Percentiles rank a stretch among this genome's conserved stretches.
phyloP scores from a whole-genome alignment of 495 filamentous ascomycete species.

The Penicillium goetzii region DNA sequence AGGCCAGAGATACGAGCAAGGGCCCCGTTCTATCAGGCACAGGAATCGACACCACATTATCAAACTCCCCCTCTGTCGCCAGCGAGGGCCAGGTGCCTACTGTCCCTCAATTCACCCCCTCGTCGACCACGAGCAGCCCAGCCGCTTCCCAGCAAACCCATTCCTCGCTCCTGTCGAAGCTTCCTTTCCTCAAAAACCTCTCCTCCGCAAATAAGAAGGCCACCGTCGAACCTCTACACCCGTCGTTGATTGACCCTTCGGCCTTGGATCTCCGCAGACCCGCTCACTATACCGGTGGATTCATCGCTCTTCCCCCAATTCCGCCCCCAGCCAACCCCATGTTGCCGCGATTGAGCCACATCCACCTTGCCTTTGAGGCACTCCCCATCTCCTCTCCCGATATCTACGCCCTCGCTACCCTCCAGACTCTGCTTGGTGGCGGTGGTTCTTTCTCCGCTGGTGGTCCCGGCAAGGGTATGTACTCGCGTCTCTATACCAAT shows the following conservation, averaged over 20 bases:
- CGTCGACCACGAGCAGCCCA: constrained; percentile 42
- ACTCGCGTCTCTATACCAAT: constrained; percentile 94
- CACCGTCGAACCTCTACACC: constrained; percentile 54
- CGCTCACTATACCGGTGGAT: constrained; percentile 92
- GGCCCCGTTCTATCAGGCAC: constrained; percentile 59
- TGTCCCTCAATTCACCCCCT: constrained; percentile 47
- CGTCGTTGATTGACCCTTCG: constrained; percentile 47
- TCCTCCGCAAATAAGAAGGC: constrained; percentile 68
- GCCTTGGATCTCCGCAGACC: constrained; percentile 62
- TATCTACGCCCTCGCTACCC: constrained; percentile 94
- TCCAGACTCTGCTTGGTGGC: constrained; percentile 94
- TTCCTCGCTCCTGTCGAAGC: constrained; percentile 71
- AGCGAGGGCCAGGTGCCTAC: constrained; percentile 44
- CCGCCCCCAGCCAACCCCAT: constrained; percentile 76
- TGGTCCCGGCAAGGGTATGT: constrained; percentile 98
- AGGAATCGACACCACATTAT: constrained; percentile 58
- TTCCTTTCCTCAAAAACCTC: constrained; percentile 92
- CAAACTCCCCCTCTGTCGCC: constrained; percentile 50
- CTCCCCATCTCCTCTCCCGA: constrained; percentile 86
- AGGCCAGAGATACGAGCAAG: constrained; percentile 42
- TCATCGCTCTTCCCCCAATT: constrained; percentile 79
- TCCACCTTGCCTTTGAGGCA: constrained; percentile 95
- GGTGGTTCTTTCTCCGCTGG: constrained; percentile 98
- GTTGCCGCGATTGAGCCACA: constrained; percentile 81
- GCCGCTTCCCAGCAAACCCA: constrained; percentile 47